Conservation (phyloP, 257 asterid genomes). For the Nicotiana noctiflora region DNA sequence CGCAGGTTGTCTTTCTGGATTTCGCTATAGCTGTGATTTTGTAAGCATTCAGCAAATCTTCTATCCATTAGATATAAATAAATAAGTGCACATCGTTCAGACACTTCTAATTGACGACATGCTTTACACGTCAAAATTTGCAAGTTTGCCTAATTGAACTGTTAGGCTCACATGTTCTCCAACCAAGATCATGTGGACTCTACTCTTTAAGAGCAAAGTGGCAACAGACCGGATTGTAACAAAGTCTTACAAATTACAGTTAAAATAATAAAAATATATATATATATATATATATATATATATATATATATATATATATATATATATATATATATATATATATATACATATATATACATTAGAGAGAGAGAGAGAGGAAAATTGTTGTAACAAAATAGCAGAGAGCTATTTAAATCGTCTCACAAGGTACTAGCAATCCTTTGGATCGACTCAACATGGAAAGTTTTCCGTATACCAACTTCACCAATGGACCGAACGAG, state of each 20-base stretch:
- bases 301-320: no score
- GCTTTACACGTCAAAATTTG: neutral
- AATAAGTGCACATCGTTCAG: neutral
- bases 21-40: neutral
- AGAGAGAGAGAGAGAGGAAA: neutral
- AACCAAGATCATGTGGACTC: conserved; percentile 2
- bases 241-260: neutral
- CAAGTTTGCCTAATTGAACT: neutral
- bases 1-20: neutral
- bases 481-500: neutral
- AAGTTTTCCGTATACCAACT: neutral
- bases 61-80: neutral
- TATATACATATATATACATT: no score
- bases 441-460: neutral
- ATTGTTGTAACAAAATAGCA: neutral
- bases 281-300: no score
- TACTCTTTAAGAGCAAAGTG: neutral
- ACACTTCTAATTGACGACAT: neutral
- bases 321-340: no score
- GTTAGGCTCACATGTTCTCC: neutral
- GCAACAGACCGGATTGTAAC: neutral
- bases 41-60: neutral
- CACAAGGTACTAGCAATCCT: neutral
- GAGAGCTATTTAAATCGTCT: neutral
- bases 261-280: neutral